Base-by-base conservation (phyloP, 371 early-diverging fungal species). In the Circinella umbellata region DNA sequence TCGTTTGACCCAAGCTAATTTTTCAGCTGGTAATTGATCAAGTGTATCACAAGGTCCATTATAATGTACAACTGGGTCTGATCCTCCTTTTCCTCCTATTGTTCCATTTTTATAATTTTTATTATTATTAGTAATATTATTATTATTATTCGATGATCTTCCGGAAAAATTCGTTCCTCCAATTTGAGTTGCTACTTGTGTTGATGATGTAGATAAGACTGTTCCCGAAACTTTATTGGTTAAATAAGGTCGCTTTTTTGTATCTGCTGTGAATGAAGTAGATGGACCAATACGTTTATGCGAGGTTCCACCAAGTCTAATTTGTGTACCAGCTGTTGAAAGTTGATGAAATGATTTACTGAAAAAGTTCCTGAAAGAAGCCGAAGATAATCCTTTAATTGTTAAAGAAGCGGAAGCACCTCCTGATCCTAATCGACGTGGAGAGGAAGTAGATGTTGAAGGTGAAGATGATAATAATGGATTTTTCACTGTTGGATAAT, bases 1-100 rank as follows among this genome's bases (percentile, higher is more conserved):
- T 9, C 71, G 67, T 13, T 66, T 68, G 5, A 83, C 74, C 84
- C 84, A 83, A 9, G 71, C 64, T 42, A 76, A 49, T 47, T 79
- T 79, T 49, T 83, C 81, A 46, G 73, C 71, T 1, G 81, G 72
- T 14, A 83, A 55, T 53, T 81, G 78, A 62, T 83, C 84, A 18
- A 83, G 59, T 39, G 80, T 81, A 34, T 81, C 79, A 15, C 48
- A 70, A 0, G 77, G 75, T 0, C 84, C 84, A 65, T 83, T 81
- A 55, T 83, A 81, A 54, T 83, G 77, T 1, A 83, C 66, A 6
- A 78, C 66, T 1, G 84, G 81, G 18, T 76, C 80, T 10, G 62
- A 54, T 54, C 64, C 49, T 64, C 48, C 49, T n/a, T 4, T 55
- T 54, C 64, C 49, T 64, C 48, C 49, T n/a, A 15, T 55, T 35